Percentiles rank a stretch among this genome's conserved stretches.
Evolutionary conservation across 1,139 yeast genomes (phyloP).

Genomic region (Lodderomyces pseudojiufengensis): DNA sequence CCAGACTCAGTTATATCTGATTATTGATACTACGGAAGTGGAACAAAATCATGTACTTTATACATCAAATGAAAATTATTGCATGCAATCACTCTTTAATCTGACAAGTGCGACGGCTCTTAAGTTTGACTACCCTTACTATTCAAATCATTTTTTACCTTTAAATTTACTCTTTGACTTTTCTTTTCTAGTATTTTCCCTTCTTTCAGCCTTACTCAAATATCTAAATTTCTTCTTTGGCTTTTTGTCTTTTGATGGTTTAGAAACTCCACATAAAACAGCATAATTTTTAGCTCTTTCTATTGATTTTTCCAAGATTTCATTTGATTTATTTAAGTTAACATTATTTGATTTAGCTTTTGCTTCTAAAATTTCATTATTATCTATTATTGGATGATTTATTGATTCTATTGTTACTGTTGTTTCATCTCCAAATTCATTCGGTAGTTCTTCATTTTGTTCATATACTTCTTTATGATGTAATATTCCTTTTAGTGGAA

Average conservation of each 20-base stretch:
- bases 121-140: too few relatives aligned
- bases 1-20: too few relatives aligned
- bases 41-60: too few relatives aligned
- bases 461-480: slow-evolving; percentile 43
- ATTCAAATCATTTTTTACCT: slow-evolving; percentile 10
- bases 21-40: too few relatives aligned
- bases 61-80: too few relatives aligned
- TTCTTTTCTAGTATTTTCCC: slow-evolving; percentile 61
- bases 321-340: slow-evolving; percentile 54
- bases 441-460: slow-evolving; percentile 32
- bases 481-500: slow-evolving; percentile 36
- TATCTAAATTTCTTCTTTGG: slow-evolving; percentile 81
- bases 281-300: slow-evolving; percentile 73
- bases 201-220: slow-evolving; percentile 74
- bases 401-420: slow-evolving; percentile 59
- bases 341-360: slow-evolving; percentile 64
- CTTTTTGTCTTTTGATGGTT: slow-evolving; percentile 22
- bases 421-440: slow-evolving; percentile 52
- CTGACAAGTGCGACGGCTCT: too few relatives aligned
- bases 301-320: slow-evolving; percentile 61
- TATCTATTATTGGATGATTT: slow-evolving; percentile 39
- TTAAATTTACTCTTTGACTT: slow-evolving; percentile 23
- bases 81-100: too few relatives aligned
- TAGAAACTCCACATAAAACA: slow-evolving; percentile 51
- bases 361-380: slow-evolving; percentile 34